phyloP scores from a whole-genome alignment of 352 stramenopile genomes.

The Pythium aphanidermatum region DNA sequence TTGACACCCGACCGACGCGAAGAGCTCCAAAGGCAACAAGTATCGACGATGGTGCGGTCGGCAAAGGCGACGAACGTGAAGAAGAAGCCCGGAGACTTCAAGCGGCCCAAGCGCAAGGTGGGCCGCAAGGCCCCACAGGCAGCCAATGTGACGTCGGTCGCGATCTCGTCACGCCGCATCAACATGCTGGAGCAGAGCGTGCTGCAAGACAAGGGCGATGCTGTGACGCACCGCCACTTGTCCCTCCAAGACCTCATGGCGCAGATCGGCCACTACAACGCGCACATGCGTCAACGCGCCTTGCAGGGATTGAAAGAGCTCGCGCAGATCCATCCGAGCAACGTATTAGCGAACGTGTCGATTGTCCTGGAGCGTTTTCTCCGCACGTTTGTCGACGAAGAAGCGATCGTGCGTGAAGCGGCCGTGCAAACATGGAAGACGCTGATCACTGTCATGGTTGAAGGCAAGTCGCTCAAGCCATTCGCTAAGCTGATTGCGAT shows the following conservation, averaged over 20 bases:
- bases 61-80: slow-evolving; percentile 47
- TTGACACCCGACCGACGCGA: slow-evolving; percentile 1
- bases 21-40: background rate
- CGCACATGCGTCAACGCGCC: slow-evolving; percentile 65
- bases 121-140: slow-evolving; percentile 55
- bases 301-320: slow-evolving; percentile 64
- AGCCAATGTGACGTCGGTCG: slow-evolving; percentile 75
- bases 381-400: slow-evolving; percentile 65
- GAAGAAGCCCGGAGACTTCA: slow-evolving; percentile 86
- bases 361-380: slow-evolving; percentile 77
- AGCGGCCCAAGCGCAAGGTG: slow-evolving; percentile 84
- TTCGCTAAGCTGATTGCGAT: slow-evolving; percentile 71
- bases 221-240: slow-evolving; percentile 59
- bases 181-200: slow-evolving; percentile 79
- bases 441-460: slow-evolving; percentile 47
- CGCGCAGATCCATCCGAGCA: slow-evolving; percentile 35
- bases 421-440: slow-evolving; percentile 63
- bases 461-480: slow-evolving; percentile 43
- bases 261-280: slow-evolving; percentile 76
- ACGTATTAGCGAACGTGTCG: slow-evolving; percentile 64
- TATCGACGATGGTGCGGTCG: slow-evolving; percentile 34
- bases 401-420: slow-evolving; percentile 71
- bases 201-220: slow-evolving; percentile 61
- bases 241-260: slow-evolving; percentile 62
- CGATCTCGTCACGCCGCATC: slow-evolving; percentile 69